Percentiles rank a stretch among this genome's conserved stretches.
phyloP scores from a whole-genome alignment of 345 rosid species.

The Salix purpurea region DNA sequence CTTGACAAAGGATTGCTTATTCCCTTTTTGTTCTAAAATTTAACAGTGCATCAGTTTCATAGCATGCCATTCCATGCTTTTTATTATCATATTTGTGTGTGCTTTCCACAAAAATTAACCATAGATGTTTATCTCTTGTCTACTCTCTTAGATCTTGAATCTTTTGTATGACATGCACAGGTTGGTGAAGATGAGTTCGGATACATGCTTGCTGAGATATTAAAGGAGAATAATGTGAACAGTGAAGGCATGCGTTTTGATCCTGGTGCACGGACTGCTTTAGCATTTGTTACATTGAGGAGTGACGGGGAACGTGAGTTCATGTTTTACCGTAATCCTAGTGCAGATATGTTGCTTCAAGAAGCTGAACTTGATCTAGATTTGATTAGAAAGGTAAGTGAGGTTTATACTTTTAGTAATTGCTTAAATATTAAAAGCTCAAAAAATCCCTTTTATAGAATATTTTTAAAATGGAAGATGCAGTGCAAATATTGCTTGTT shows the following conservation, averaged over 20 bases:
- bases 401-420: background rate
- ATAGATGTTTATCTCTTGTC: background rate
- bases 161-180: slow-evolving; percentile 35
- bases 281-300: slow-evolving; percentile 87
- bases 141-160: slow-evolving; percentile 1
- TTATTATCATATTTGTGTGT: background rate
- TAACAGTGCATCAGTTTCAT: background rate
- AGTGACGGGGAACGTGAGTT: slow-evolving; percentile 92
- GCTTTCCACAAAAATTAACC: background rate
- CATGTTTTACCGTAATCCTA: slow-evolving; percentile 97
- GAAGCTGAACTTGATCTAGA: slow-evolving; percentile 80
- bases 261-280: slow-evolving; percentile 87
- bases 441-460: background rate
- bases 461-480: too few species aligned
- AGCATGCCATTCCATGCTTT: background rate
- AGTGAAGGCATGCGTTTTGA: slow-evolving; percentile 81
- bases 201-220: slow-evolving; percentile 80
- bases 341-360: slow-evolving; percentile 90
- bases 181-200: slow-evolving; percentile 99
- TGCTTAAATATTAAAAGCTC: background rate
- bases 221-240: slow-evolving; percentile 85
- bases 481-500: too few species aligned
- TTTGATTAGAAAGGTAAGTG: slow-evolving; percentile 69
- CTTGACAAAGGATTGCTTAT: background rate
- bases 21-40: background rate